Evolutionary conservation across 2,329 filamentous ascomycete genomes (phyloP).

Genomic region (Periconia digitata): DNA sequence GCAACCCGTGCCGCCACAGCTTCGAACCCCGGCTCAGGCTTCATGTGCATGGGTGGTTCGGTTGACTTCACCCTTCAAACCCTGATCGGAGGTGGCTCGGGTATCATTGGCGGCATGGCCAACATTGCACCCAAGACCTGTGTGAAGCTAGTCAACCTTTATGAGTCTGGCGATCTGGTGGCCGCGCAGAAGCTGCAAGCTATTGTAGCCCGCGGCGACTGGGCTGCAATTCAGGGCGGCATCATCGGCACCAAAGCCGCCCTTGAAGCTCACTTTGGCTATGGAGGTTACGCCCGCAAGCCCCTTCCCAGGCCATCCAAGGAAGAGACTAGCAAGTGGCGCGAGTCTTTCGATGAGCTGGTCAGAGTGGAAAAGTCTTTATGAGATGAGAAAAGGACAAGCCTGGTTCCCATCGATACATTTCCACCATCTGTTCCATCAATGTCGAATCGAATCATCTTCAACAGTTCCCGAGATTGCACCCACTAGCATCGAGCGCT

Average conservation of each 20-base stretch:
- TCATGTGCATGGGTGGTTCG: constrained; percentile 71
- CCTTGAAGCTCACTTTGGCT: constrained; percentile 63
- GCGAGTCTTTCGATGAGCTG: constrained; percentile 49
- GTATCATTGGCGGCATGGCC: constrained; percentile 70
- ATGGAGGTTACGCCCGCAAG: constrained; percentile 63
- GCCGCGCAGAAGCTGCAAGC: constrained; percentile 67
- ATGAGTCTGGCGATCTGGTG: constrained; percentile 58
- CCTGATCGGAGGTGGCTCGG: constrained; percentile 68
- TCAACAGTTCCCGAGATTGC: not conserved
- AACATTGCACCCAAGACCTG: constrained; percentile 71
- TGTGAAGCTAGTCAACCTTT: constrained; percentile 62
- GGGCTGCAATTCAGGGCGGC: constrained; percentile 68
- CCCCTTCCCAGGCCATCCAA: constrained; percentile 56
- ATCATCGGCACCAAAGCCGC: constrained; percentile 70
- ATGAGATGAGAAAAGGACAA: constrained; percentile 10
- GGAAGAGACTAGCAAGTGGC: constrained; percentile 44
- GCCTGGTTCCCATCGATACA: not conserved
- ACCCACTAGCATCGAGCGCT: not conserved
- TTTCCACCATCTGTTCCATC: not conserved
- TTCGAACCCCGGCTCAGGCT: constrained; percentile 51
- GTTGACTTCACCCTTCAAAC: constrained; percentile 75
- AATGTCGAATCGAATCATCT: not conserved
- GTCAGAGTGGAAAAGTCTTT: constrained; percentile 46
- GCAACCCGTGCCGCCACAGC: constrained; percentile 48
- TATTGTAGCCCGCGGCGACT: constrained; percentile 67